Percentiles rank a stretch among this genome's conserved stretches.
These are phyloP conservation scores for Calonectria ilicicola DNA, from an alignment of 2,329 filamentous ascomycete species.

Conservation along the genomic window DNA sequence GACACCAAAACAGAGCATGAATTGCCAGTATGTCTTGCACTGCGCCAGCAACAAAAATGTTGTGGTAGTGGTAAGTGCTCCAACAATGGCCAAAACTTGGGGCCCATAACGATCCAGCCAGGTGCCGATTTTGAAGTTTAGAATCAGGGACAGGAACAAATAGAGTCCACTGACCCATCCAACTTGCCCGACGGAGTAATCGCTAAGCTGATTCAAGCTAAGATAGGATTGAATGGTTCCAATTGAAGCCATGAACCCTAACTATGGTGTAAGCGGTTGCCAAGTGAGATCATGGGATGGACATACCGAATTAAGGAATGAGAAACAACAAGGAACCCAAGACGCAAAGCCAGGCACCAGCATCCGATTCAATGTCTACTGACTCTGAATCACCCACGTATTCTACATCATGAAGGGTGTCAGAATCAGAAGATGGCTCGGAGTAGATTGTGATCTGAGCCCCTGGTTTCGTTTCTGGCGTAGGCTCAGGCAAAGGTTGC, in stretches of 20 bases:
- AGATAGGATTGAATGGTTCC: slow-evolving; percentile 60
- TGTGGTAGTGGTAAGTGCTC: slow-evolving; percentile 47
- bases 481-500: background rate
- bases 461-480: background rate
- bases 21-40: slow-evolving; percentile 60
- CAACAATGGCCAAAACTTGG: slow-evolving; percentile 49
- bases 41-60: slow-evolving; percentile 58
- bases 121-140: slow-evolving; percentile 59
- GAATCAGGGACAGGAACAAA: slow-evolving; percentile 56
- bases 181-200: slow-evolving; percentile 54
- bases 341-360: slow-evolving; percentile 28
- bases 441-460: slow-evolving; percentile 1
- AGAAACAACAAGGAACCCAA: slow-evolving; percentile 31
- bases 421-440: background rate
- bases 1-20: slow-evolving; percentile 56
- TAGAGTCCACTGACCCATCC: slow-evolving; percentile 61
- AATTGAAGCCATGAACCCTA: slow-evolving; percentile 58
- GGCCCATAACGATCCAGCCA: slow-evolving; percentile 60
- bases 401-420: slow-evolving; percentile 11
- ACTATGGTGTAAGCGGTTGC: background rate
- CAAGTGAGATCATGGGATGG: background rate
- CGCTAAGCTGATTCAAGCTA: slow-evolving; percentile 53
- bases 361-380: slow-evolving; percentile 21
- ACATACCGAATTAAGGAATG: slow-evolving; percentile 14
- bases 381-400: background rate